These are phyloP conservation scores for Ustilago vetiveriae DNA, from an alignment of 1,284 basidiomycete species.

Conservation along the genomic window DNA sequence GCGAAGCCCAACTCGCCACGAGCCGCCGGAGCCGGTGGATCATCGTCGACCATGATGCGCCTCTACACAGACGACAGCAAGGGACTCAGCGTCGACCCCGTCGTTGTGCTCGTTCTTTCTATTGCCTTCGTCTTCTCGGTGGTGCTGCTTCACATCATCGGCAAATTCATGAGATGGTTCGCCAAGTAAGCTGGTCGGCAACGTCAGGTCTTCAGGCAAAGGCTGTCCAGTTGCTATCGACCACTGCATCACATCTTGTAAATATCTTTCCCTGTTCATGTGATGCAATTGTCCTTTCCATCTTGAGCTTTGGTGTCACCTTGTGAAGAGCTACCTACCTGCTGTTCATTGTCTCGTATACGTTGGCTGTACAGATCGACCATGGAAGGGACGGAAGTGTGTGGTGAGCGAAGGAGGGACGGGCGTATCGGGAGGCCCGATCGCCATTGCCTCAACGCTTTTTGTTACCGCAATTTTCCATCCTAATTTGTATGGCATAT, in stretches of 20 bases:
- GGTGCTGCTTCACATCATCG: slow-evolving; percentile 97
- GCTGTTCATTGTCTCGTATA: no score
- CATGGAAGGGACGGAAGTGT: no score
- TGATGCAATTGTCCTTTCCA: no score
- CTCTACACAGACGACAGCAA: slow-evolving; percentile 94
- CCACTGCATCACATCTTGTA: neutral
- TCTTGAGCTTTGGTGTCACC: no score
- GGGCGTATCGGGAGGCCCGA: no score
- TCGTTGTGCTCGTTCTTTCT: slow-evolving; percentile 95
- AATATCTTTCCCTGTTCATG: neutral
- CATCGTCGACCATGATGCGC: slow-evolving; percentile 96
- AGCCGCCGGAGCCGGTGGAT: slow-evolving; percentile 93
- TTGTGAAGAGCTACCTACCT: neutral
- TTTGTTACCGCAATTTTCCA: neutral
- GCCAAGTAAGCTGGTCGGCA: slow-evolving; percentile 73
- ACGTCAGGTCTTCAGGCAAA: no score
- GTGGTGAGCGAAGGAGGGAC: no score
- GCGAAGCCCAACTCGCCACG: slow-evolving; percentile 86
- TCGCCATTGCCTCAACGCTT: no score
- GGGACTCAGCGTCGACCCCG: slow-evolving; percentile 97
- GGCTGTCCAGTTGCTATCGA: neutral
- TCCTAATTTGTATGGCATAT: no score
- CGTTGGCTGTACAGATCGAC: no score
- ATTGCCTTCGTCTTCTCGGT: slow-evolving; percentile 98
- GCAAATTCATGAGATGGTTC: slow-evolving; percentile 90